Percentiles rank a stretch among this genome's conserved stretches.
Conservation (phyloP, 306 rosid species). For the Malus asiatica region DNA sequence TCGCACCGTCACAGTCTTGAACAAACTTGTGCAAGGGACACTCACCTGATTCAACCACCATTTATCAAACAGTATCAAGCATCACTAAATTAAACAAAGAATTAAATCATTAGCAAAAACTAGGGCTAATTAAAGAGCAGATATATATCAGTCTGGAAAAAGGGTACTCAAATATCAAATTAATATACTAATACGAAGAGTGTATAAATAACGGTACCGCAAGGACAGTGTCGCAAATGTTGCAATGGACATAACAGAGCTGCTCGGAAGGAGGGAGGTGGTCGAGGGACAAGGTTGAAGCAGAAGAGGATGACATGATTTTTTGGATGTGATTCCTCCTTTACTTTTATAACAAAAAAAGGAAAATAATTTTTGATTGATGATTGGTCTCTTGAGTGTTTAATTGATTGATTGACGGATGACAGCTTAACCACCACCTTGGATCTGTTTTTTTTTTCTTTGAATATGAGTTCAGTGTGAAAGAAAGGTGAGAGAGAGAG, state of each 20-base stretch:
- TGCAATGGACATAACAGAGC: conserved; percentile 98
- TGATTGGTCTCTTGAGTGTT: conserved; percentile 87
- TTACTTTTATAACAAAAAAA: conserved; percentile 19
- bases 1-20: conserved; percentile 91
- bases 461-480: conserved; percentile 55
- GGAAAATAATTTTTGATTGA: conserved; percentile 29
- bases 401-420: conserved; percentile 68
- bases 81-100: neutral
- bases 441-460: conserved; percentile 63
- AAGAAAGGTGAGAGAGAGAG: conserved; percentile 42
- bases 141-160: neutral
- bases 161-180: neutral
- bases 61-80: neutral
- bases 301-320: conserved; percentile 63
- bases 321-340: conserved; percentile 19
- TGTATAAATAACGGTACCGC: conserved; percentile 37
- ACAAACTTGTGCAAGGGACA: conserved; percentile 92
- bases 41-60: conserved; percentile 44
- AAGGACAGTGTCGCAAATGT: conserved; percentile 88
- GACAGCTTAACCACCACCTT: conserved; percentile 97
- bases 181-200: neutral
- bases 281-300: conserved; percentile 65
- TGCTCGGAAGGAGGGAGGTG: conserved; percentile 88
- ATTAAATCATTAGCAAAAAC: neutral
- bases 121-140: neutral